Percentiles rank a stretch among this genome's conserved stretches.
Conservation (phyloP, 345 rosid species). For the Murraya paniculata region DNA sequence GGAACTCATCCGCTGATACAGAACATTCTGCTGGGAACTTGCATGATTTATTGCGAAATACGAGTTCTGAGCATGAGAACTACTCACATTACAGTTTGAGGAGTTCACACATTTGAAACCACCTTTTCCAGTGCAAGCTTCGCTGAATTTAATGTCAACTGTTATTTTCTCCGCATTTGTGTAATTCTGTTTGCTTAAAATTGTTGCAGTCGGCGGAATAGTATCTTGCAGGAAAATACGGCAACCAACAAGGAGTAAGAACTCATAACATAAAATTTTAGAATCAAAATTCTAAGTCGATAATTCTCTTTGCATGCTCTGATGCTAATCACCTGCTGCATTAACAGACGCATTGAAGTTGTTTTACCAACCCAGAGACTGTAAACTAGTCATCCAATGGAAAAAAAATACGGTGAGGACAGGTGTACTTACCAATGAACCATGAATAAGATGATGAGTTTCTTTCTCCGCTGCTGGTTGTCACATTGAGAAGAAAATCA, state of each 20-base stretch:
- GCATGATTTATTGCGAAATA: neutral
- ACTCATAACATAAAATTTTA: neutral
- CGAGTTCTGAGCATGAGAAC: neutral
- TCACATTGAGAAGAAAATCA: conserved; percentile 39
- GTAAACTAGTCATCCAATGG: neutral
- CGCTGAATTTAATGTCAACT: conserved; percentile 41
- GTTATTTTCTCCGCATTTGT: conserved; percentile 37
- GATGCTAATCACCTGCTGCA: neutral
- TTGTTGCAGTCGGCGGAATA: conserved; percentile 45
- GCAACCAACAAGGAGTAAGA: neutral
- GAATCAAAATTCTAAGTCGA: neutral
- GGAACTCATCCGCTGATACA: neutral
- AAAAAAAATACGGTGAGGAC: neutral
- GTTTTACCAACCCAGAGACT: neutral
- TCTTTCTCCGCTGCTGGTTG: conserved; percentile 36
- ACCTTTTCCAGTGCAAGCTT: conserved; percentile 44
- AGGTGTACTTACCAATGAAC: conserved; percentile 44
- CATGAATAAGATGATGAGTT: conserved; percentile 48
- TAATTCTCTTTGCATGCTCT: neutral
- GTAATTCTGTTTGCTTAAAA: conserved; percentile 38
- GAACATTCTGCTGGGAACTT: neutral
- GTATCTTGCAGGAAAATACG: conserved; percentile 29
- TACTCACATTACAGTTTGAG: conserved; percentile 49
- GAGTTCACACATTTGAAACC: conserved; percentile 52
- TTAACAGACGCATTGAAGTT: neutral